Conservation (phyloP, 2,329 filamentous ascomycete species). For the Metarhizium rileyi region DNA sequence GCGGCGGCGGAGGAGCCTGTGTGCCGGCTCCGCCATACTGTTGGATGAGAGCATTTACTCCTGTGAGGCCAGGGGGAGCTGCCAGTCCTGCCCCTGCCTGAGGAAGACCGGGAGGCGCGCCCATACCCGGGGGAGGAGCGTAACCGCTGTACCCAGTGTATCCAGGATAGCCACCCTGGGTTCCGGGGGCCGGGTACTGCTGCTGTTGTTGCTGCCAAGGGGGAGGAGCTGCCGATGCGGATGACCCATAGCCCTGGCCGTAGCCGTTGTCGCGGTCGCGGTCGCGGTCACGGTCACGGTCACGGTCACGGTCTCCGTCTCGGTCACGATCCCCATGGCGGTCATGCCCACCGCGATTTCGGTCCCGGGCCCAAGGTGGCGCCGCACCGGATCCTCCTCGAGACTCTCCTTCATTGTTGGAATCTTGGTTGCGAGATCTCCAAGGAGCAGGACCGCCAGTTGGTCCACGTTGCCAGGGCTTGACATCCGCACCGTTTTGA, state of each 20-base stretch:
- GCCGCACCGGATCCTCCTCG: conserved; percentile 38
- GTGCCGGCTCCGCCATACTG: conserved; percentile 47
- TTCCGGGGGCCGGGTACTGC: conserved; percentile 41
- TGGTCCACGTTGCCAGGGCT: conserved; percentile 83
- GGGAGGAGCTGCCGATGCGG: conserved; percentile 17
- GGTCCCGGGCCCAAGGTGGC: conserved; percentile 55
- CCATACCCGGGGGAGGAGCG: conserved; percentile 32
- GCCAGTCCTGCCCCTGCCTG: conserved; percentile 37
- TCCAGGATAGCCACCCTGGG: conserved; percentile 47
- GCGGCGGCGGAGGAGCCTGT: conserved; percentile 51
- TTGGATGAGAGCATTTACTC: conserved; percentile 56
- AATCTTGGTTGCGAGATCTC: conserved; percentile 47
- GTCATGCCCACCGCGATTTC: conserved; percentile 38
- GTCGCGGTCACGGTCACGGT: conserved; percentile 2
- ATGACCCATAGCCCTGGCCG: conserved; percentile 12
- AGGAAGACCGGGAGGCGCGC: conserved; percentile 30
- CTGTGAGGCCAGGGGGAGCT: conserved; percentile 46
- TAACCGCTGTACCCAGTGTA: conserved; percentile 40
- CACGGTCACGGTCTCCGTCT: conserved; percentile 5
- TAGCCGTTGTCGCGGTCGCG: conserved; percentile 18
- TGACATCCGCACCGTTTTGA: conserved; percentile 51
- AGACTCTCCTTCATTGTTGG: conserved; percentile 35
- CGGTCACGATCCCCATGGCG: conserved; percentile 19
- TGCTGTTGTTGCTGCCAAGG: conserved; percentile 33
- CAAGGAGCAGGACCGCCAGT: conserved; percentile 80